These are phyloP conservation scores for Corchorus capsularis DNA, from an alignment of 345 rosid genomes.

Conservation along the genomic window DNA sequence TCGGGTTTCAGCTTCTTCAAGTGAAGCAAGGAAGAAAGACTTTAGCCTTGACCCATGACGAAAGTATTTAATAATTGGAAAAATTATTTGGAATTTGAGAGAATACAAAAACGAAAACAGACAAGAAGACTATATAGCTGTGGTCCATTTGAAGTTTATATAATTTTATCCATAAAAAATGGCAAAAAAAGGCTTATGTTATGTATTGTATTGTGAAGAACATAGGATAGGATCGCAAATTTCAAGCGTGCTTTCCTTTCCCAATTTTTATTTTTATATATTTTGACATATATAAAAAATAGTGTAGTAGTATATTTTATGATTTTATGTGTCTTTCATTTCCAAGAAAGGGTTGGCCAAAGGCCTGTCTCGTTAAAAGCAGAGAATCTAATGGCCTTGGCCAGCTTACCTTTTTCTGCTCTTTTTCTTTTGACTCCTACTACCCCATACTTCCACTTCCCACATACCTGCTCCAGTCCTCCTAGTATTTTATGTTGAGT, in stretches of 20 bases:
- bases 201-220: constrained; percentile 8
- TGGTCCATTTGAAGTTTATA: neutral
- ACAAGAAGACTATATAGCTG: neutral
- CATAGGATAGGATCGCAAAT: constrained; percentile 41
- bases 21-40: neutral
- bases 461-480: neutral
- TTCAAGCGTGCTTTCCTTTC: constrained; percentile 43
- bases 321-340: constrained; percentile 63
- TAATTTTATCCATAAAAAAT: neutral
- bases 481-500: too few species aligned
- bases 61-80: too few species aligned
- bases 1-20: neutral
- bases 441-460: constrained; percentile 15
- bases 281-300: neutral
- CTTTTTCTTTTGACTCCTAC: constrained; percentile 22
- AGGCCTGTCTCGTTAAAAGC: constrained; percentile 62
- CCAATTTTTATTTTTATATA: neutral
- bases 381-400: constrained; percentile 46
- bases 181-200: neutral
- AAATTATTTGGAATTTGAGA: neutral
- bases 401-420: constrained; percentile 15
- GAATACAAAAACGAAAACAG: neutral
- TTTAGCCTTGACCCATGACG: neutral
- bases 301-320: too few species aligned
- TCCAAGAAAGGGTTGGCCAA: constrained; percentile 65